phyloP scores from a whole-genome alignment of 176 grass and related monocot species.

The Carex cristatella region DNA sequence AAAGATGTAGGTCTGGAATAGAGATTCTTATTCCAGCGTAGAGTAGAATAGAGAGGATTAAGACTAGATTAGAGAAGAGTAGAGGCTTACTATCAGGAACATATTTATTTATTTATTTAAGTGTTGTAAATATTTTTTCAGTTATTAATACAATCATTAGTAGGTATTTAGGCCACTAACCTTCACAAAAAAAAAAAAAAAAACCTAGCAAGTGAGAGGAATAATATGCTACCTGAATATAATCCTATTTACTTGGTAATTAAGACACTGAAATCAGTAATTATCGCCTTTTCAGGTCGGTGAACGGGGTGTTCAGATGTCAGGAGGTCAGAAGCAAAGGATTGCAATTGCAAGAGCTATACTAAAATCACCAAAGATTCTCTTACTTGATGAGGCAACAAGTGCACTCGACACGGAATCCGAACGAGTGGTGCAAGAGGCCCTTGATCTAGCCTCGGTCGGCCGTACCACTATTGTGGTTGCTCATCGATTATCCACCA shows the following conservation, averaged over 20 bases:
- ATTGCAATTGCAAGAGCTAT: conserved; percentile 95
- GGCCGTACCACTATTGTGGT: conserved; percentile 81
- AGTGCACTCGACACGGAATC: conserved; percentile 92
- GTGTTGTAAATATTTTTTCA: too few species aligned
- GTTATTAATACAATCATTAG: too few species aligned
- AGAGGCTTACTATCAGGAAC: too few species aligned
- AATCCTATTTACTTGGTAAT: background rate
- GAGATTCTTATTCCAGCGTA: too few species aligned
- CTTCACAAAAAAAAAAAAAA: too few species aligned
- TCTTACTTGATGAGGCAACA: conserved; percentile 92
- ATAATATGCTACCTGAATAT: background rate
- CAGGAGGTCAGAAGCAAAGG: conserved; percentile 93
- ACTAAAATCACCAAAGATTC: conserved; percentile 89
- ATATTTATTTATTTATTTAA: too few species aligned
- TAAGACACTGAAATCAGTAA: background rate
- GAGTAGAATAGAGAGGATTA: too few species aligned
- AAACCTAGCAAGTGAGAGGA: background rate
- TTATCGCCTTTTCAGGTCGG: conserved; percentile 48
- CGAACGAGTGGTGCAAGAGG: conserved; percentile 76
- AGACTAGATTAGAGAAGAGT: too few species aligned
- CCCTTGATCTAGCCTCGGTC: conserved; percentile 73
- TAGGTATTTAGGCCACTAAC: too few species aligned
- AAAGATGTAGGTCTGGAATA: too few species aligned
- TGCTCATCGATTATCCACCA: conserved; percentile 85
- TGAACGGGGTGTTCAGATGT: conserved; percentile 89